A percentile compares a stretch with the other conserved stretches of the same genome.
Conservation (phyloP, 1,284 basidiomycete genomes). For the Sparassis latifolia region DNA sequence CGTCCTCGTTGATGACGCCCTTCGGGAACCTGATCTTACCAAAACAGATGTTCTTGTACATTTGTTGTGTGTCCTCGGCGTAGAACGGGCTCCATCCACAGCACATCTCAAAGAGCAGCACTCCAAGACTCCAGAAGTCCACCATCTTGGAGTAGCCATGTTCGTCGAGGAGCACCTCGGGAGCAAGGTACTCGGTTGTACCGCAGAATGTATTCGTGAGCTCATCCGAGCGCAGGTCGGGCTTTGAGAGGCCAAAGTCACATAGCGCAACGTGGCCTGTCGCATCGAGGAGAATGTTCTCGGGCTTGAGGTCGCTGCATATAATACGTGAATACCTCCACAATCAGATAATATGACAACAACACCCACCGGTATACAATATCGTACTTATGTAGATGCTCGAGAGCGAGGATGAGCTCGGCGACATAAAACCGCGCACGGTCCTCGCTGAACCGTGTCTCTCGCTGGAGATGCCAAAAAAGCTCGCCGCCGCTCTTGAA, state of each 20-base stretch:
- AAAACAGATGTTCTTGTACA: constrained; percentile 99
- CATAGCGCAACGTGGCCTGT: constrained; percentile 96
- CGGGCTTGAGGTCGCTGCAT: constrained; percentile 86
- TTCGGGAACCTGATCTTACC: constrained; percentile 99
- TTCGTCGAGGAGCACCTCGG: constrained; percentile 97
- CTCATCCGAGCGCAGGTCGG: constrained; percentile 89
- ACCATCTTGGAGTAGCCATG: constrained; percentile 98
- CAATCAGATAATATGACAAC: too few relatives aligned
- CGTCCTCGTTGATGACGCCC: constrained; percentile 95
- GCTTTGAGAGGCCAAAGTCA: constrained; percentile 96
- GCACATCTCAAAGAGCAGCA: constrained; percentile 95
- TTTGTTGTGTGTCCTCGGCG: constrained; percentile 98
- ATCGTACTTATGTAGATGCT: constrained; percentile 95
- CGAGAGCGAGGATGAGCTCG: constrained; percentile 88
- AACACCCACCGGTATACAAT: constrained; percentile 86
- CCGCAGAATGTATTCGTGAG: constrained; percentile 98
- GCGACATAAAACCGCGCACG: constrained; percentile 94
- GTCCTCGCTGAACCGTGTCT: constrained; percentile 90
- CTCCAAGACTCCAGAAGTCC: constrained; percentile 97
- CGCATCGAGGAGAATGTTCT: constrained; percentile 95
- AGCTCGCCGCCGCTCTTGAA: constrained; percentile 99
- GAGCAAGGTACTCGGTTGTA: constrained; percentile 95
- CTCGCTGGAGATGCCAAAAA: constrained; percentile 96
- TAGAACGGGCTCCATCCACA: constrained; percentile 99
- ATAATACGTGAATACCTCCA: not conserved